These are phyloP conservation scores for Penstemon barbatus DNA, from an alignment of 257 asterid species.

Conservation along the genomic window DNA sequence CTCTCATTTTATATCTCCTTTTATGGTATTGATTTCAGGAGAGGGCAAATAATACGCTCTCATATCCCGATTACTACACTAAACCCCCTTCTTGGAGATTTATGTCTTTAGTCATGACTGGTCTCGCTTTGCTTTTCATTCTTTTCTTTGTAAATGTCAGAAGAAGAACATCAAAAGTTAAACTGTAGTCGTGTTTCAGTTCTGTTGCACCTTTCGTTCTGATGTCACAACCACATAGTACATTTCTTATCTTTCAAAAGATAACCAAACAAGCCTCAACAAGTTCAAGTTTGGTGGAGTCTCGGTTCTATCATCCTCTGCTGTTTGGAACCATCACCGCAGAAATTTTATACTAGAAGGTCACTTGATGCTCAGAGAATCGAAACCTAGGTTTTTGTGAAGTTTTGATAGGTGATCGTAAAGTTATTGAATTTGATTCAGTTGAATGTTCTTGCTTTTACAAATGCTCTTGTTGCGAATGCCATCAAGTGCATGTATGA, in stretches of 20 bases:
- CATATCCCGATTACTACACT: constrained; percentile 31
- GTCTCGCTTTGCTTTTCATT: constrained; percentile 42
- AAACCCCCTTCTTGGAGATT: constrained; percentile 42
- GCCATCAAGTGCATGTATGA: no score
- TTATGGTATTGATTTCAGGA: constrained; percentile 48
- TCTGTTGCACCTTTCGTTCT: not conserved
- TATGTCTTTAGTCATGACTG: constrained; percentile 36
- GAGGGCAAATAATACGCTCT: constrained; percentile 19
- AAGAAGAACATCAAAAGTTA: constrained; percentile 62
- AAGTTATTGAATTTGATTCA: no score
- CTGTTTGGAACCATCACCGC: no score
- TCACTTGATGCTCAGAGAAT: no score
- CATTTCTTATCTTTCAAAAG: not conserved
- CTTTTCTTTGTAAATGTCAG: constrained; percentile 57
- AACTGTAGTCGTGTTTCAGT: constrained; percentile 42
- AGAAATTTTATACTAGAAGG: no score
- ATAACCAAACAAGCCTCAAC: not conserved
- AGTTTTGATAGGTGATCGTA: no score
- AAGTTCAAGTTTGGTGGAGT: no score
- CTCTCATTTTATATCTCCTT: not conserved
- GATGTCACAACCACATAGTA: constrained; percentile 2
- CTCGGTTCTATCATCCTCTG: no score
- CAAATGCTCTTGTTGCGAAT: no score
- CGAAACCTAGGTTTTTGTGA: no score
- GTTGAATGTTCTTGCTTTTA: no score